phyloP scores from a whole-genome alignment of 1,284 basidiomycete genomes.

The Boletus holoroseus region DNA sequence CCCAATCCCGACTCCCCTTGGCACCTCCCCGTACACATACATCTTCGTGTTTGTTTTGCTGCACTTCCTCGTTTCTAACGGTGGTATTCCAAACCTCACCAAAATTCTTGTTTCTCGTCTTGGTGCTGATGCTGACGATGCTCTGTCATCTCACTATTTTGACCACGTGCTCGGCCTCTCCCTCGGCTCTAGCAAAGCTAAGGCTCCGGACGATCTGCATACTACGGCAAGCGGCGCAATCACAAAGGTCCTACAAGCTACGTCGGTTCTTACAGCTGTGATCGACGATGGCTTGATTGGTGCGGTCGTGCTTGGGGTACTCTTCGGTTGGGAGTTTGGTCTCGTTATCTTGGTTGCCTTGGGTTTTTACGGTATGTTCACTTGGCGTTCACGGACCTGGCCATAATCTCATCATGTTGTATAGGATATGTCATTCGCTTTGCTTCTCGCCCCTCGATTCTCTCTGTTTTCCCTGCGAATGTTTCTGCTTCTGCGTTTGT shows the following conservation, averaged over 20 bases:
- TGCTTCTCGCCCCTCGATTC: constrained; percentile 7
- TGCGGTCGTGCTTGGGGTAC: constrained; percentile 56
- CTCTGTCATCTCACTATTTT: constrained; percentile 76
- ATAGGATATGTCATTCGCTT: constrained; percentile 19
- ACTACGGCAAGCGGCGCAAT: constrained; percentile 80
- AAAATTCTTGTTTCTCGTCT: constrained; percentile 78
- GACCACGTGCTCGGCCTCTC: constrained; percentile 78
- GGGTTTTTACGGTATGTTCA: constrained; percentile 60
- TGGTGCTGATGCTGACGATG: constrained; percentile 78
- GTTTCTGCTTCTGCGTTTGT: constrained; percentile 63
- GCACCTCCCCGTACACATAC: constrained; percentile 57
- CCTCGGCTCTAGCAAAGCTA: constrained; percentile 48
- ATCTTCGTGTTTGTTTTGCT: constrained; percentile 59
- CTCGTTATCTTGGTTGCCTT: constrained; percentile 72
- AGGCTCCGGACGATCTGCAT: constrained; percentile 56
- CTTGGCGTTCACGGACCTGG: not conserved
- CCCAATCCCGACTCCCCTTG: constrained; percentile 24
- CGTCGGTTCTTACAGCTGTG: constrained; percentile 73
- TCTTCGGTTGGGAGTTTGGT: constrained; percentile 66
- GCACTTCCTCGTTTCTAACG: constrained; percentile 63
- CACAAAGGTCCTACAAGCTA: constrained; percentile 85
- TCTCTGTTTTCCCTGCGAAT: constrained; percentile 4
- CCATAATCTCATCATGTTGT: not conserved
- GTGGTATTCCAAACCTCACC: constrained; percentile 64
- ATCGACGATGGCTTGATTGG: constrained; percentile 74